These are phyloP conservation scores for Penicillium thymicola DNA, from an alignment of 2,329 filamentous ascomycete species.

Conservation along the genomic window DNA sequence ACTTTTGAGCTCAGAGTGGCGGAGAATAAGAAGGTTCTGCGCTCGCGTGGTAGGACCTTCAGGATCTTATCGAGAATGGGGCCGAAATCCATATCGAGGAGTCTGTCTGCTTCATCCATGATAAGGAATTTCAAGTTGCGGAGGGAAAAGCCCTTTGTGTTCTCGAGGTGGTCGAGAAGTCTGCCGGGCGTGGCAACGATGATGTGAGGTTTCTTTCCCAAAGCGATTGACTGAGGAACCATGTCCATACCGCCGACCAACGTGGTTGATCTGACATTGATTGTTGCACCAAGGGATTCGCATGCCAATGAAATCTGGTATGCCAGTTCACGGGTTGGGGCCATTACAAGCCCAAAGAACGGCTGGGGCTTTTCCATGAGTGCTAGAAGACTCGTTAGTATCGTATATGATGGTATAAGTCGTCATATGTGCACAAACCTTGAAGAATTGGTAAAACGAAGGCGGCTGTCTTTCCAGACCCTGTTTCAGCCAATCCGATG, in stretches of 20 bases:
- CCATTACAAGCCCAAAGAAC: slow-evolving; percentile 83
- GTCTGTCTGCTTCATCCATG: slow-evolving; percentile 58
- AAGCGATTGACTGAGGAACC: slow-evolving; percentile 83
- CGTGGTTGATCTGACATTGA: slow-evolving; percentile 80
- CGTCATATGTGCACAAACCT: background rate
- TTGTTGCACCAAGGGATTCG: slow-evolving; percentile 80
- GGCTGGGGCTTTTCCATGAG: slow-evolving; percentile 84
- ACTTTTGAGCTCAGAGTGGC: slow-evolving; percentile 94
- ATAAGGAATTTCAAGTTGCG: slow-evolving; percentile 80
- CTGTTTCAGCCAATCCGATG: slow-evolving; percentile 92
- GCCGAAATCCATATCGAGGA: slow-evolving; percentile 92
- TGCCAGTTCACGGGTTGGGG: slow-evolving; percentile 89
- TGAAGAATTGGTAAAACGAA: slow-evolving; percentile 84
- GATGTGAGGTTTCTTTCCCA: slow-evolving; percentile 95
- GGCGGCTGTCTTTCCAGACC: slow-evolving; percentile 91
- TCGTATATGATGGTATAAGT: background rate
- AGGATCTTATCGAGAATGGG: slow-evolving; percentile 90
- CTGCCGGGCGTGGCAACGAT: slow-evolving; percentile 89
- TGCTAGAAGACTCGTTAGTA: slow-evolving; percentile 38
- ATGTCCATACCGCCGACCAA: slow-evolving; percentile 95
- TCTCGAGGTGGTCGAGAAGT: slow-evolving; percentile 87
- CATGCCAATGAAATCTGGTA: slow-evolving; percentile 87
- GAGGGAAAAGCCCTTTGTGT: slow-evolving; percentile 92
- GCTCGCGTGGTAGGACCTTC: slow-evolving; percentile 76
- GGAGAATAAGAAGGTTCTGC: slow-evolving; percentile 82